phyloP scores from a whole-genome alignment of 495 filamentous ascomycete genomes.

The Daldinia caldariorum region DNA sequence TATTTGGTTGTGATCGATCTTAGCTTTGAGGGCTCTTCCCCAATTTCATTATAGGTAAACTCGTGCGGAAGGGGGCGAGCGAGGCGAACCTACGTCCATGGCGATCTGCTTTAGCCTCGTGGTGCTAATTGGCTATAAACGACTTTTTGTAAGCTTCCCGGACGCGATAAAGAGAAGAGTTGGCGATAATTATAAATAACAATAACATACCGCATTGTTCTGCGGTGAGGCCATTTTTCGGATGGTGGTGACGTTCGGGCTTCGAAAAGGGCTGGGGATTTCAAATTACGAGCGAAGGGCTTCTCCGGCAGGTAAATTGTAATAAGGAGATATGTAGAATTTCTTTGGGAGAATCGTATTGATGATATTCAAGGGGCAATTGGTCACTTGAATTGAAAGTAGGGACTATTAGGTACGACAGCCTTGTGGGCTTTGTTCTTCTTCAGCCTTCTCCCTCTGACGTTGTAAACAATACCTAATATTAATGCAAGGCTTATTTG shows the following conservation, averaged over 20 bases:
- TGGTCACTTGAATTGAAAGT: conserved; percentile 8
- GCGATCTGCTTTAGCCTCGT: conserved; percentile 85
- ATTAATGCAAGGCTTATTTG: conserved; percentile 27
- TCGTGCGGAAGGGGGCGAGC: conserved; percentile 15
- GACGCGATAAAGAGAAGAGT: neutral
- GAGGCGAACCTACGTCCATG: conserved; percentile 70
- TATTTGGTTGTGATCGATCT: conserved; percentile 24
- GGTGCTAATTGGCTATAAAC: conserved; percentile 73
- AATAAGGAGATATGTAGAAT: neutral
- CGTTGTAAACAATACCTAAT: conserved; percentile 37
- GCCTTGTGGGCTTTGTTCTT: conserved; percentile 31
- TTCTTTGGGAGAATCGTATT: conserved; percentile 5
- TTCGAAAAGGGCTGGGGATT: neutral
- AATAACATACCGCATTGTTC: conserved; percentile 46
- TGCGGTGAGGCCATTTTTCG: conserved; percentile 46
- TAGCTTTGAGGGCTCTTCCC: conserved; percentile 24
- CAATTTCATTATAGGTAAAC: neutral
- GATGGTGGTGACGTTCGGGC: conserved; percentile 5
- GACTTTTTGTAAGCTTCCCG: conserved; percentile 29
- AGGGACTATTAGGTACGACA: neutral
- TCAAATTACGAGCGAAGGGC: neutral
- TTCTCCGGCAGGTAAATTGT: neutral
- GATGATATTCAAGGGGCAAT: neutral
- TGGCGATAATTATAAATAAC: neutral
- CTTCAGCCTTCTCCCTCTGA: conserved; percentile 42